These are phyloP conservation scores for Coemansia aciculifera DNA, from an alignment of 192 early-diverging fungal genomes.

Conservation along the genomic window DNA sequence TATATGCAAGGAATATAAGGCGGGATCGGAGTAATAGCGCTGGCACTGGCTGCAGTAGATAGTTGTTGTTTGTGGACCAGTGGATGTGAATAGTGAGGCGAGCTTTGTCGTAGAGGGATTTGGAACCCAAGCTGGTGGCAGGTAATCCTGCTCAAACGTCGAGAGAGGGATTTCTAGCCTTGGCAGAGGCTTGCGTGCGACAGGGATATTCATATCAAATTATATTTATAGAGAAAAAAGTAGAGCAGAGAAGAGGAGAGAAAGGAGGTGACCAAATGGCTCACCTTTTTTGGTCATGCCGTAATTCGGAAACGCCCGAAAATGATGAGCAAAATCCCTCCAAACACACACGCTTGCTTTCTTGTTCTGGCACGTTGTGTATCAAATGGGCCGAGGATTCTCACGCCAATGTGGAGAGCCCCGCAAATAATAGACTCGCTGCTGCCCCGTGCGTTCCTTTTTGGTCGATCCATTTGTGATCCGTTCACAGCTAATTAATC, in stretches of 20 bases:
- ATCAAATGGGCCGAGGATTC: neutral
- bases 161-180: conserved; percentile 18
- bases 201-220: neutral
- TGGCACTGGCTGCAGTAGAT: conserved; percentile 52
- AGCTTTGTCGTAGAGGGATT: conserved; percentile 41
- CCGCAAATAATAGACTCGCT: neutral
- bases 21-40: conserved; percentile 24
- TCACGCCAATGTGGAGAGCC: too few species aligned
- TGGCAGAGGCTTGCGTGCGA: neutral
- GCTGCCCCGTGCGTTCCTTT: neutral
- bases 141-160: conserved; percentile 9
- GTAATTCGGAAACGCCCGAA: neutral
- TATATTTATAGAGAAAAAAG: neutral
- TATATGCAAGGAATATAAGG: conserved; percentile 25
- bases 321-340: neutral
- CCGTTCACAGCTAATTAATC: neutral
- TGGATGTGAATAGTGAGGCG: conserved; percentile 19
- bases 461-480: neutral
- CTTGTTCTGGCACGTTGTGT: neutral
- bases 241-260: neutral
- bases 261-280: neutral
- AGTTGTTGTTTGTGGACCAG: neutral
- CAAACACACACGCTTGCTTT: neutral
- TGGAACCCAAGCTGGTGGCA: conserved; percentile 26
- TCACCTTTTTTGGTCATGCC: neutral